Evolutionary conservation across 164 flowering plant species (phyloP).

Genomic region (Pachysandra terminalis): DNA sequence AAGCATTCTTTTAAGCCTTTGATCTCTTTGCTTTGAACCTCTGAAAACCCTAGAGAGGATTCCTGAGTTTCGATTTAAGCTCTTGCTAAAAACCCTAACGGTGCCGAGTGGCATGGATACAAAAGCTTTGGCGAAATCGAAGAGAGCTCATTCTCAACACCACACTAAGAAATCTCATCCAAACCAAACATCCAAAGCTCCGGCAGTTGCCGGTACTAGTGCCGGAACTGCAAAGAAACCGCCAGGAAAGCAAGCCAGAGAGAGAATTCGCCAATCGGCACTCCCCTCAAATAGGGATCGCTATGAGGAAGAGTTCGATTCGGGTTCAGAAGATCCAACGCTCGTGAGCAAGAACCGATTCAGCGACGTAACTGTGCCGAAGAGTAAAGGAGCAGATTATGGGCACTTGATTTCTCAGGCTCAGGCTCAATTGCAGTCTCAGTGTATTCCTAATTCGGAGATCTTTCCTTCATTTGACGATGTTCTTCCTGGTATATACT

Average conservation of each 20-base stretch:
- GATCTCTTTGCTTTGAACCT: too few relatives aligned
- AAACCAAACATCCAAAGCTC: slow-evolving; percentile 31
- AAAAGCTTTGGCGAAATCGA: slow-evolving; percentile 69
- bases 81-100: background rate
- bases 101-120: slow-evolving; percentile 43
- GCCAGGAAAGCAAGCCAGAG: slow-evolving; percentile 24
- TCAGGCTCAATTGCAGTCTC: slow-evolving; percentile 30
- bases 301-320: slow-evolving; percentile 46
- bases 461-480: slow-evolving; percentile 39
- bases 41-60: too few relatives aligned
- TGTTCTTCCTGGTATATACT: slow-evolving; percentile 36
- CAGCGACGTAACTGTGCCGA: slow-evolving; percentile 46
- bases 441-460: slow-evolving; percentile 19
- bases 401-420: slow-evolving; percentile 62
- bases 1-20: too few relatives aligned
- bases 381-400: slow-evolving; percentile 79
- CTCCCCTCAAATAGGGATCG: slow-evolving; percentile 85
- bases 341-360: slow-evolving; percentile 4
- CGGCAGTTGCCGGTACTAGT: slow-evolving; percentile 4
- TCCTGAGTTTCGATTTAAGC: background rate
- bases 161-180: slow-evolving; percentile 42
- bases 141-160: slow-evolving; percentile 69
- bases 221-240: slow-evolving; percentile 21
- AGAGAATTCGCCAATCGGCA: slow-evolving; percentile 20
- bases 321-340: slow-evolving; percentile 14